Conservation (phyloP, 1,284 basidiomycete species). For the Vanrija sp. region DNA sequence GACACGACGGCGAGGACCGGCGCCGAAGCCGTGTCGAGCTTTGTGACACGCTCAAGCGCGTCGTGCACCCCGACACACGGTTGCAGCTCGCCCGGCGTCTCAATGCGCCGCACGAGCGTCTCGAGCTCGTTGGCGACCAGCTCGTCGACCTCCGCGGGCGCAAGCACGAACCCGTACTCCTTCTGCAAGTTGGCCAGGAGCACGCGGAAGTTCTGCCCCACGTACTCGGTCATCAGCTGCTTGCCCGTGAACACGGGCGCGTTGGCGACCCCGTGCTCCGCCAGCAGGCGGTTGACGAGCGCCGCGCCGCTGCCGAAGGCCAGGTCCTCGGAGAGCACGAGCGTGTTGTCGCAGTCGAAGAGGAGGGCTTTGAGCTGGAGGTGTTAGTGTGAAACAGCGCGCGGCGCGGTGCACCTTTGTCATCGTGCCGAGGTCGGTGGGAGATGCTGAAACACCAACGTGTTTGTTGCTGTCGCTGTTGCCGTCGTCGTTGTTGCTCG, state of each 20-base stretch:
- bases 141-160: slow-evolving; percentile 15
- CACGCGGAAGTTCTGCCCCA: slow-evolving; percentile 30
- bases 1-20: slow-evolving; percentile 24
- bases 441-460: no score
- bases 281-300: slow-evolving; percentile 20
- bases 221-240: slow-evolving; percentile 19
- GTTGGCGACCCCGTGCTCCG: background rate
- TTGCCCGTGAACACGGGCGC: slow-evolving; percentile 14
- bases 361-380: slow-evolving; percentile 16
- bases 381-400: no score
- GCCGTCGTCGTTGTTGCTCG: no score
- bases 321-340: slow-evolving; percentile 27
- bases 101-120: slow-evolving; percentile 4
- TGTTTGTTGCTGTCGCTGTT: no score
- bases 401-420: no score
- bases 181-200: slow-evolving; percentile 16
- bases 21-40: slow-evolving; percentile 5
- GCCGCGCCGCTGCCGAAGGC: slow-evolving; percentile 27
- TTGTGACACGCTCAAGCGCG: slow-evolving; percentile 8
- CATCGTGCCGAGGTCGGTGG: no score
- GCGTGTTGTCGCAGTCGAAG: slow-evolving; percentile 34
- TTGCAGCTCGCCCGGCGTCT: slow-evolving; percentile 1
- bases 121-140: slow-evolving; percentile 19
- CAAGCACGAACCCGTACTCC: slow-evolving; percentile 16
- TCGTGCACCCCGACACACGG: slow-evolving; percentile 17